Conservation (phyloP, 2,329 filamentous ascomycete genomes). For the Nemania sp. region DNA sequence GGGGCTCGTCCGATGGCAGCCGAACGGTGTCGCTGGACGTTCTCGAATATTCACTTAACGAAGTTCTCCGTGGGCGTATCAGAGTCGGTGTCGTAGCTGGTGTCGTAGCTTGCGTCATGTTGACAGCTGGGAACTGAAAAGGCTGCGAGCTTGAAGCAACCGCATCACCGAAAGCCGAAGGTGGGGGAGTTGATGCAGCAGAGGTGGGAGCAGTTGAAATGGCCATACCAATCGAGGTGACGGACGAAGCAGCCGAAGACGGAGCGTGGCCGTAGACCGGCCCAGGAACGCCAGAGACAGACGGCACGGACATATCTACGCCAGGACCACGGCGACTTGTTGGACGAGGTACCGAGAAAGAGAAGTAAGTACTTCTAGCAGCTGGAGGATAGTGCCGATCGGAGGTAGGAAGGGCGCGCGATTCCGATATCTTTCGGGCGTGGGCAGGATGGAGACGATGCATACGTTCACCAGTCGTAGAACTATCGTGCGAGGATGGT, state of each 20-base stretch:
- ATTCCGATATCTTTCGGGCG: constrained; percentile 28
- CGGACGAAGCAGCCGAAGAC: constrained; percentile 35
- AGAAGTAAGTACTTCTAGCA: constrained; percentile 36
- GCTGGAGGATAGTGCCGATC: constrained; percentile 36
- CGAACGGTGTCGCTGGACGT: constrained; percentile 21
- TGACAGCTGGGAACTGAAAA: background rate
- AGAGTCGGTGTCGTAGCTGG: background rate
- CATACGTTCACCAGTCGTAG: constrained; percentile 29
- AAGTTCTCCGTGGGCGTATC: constrained; percentile 15
- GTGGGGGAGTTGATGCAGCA: constrained; percentile 22
- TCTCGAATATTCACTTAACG: constrained; percentile 19
- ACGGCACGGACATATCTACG: constrained; percentile 19
- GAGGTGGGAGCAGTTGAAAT: constrained; percentile 34
- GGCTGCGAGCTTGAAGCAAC: constrained; percentile 1
- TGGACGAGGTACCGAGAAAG: constrained; percentile 37
- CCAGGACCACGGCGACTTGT: constrained; percentile 24
- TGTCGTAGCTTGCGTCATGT: too few relatives aligned
- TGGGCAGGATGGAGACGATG: constrained; percentile 33
- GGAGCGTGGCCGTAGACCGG: constrained; percentile 27
- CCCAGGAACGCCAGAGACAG: constrained; percentile 13
- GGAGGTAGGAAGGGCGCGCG: constrained; percentile 17
- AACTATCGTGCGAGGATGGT: constrained; percentile 27
- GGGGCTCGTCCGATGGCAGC: constrained; percentile 8
- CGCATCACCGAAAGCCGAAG: constrained; percentile 20
- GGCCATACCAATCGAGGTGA: constrained; percentile 35